Percentiles rank a stretch among this genome's conserved stretches.
phyloP scores from a whole-genome alignment of 257 asterid genomes.

The Solanum bulbocastanum region DNA sequence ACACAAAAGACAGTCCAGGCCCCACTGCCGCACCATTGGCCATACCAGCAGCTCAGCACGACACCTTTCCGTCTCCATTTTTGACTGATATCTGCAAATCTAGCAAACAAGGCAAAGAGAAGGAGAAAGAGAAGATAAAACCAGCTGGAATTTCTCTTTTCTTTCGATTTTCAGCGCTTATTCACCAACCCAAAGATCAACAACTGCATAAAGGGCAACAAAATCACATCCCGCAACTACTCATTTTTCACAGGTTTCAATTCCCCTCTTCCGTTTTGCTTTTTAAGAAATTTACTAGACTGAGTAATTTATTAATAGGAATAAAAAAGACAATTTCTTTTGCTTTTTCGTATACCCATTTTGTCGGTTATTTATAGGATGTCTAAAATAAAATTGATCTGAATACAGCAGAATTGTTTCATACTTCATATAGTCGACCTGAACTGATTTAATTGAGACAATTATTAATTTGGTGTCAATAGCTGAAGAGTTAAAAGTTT shows the following conservation, averaged over 20 bases:
- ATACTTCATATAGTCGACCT: not conserved
- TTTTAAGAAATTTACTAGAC: not conserved
- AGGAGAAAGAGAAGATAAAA: not conserved
- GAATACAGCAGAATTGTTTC: not conserved
- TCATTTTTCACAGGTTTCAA: not conserved
- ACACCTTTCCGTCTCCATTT: not conserved
- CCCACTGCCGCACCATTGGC: not conserved
- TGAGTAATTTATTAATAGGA: not conserved
- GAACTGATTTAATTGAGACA: not conserved
- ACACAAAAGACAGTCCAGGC: not conserved
- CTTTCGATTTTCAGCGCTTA: not conserved
- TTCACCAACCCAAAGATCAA: not conserved
- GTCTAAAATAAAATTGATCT: not conserved
- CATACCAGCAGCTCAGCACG: not conserved
- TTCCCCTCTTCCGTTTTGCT: not conserved
- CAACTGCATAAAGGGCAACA: not conserved
- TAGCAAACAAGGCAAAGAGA: not conserved
- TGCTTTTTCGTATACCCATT: not conserved
- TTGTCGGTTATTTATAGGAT: not conserved
- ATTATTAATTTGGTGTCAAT: not conserved
- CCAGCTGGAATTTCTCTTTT: not conserved
- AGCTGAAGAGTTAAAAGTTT: not conserved
- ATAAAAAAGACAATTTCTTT: not conserved
- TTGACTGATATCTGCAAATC: not conserved
- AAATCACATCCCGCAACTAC: not conserved